Base-by-base conservation (phyloP, 2,329 filamentous ascomycete genomes). In the Penicillium expansum region DNA sequence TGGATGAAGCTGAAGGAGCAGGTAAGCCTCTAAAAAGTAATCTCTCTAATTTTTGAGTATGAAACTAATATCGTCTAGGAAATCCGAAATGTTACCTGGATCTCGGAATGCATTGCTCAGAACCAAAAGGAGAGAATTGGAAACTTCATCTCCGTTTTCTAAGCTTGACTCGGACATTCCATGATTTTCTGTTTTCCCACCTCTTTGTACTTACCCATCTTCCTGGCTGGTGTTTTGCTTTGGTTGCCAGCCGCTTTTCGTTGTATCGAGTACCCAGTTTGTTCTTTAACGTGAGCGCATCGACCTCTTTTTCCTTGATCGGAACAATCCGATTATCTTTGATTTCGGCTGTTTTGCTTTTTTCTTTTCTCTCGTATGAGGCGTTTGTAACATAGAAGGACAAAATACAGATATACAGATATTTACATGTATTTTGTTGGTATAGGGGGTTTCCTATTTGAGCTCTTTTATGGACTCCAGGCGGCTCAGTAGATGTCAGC, bases 71-170 rank as follows among this genome's bases (percentile, higher is more conserved):
- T 32, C 8, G 24, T 20, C 4, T 61, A 97, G 92, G 94, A 99
- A 89, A 97, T 97, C 69, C 90, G 94, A 64, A 99, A 99, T 78
- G 96, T 99, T 71, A 97, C 94, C 50, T 99, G 94, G 94, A 99
- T 99, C 76, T 89, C 94, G 22, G 94, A 99, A 78, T 99, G 94
- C 79, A 99, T 99, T 83, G 94, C 94, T 55, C 94, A 99, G 79
- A 97, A 96, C 81, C 94, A 99, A 79, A 99, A 99, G 81, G 94
- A 99, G 77, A 86, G 94, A 73, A 97, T 99, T 74, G 90, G 91
- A 68, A 99, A 97, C 79, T 99, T 96, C 78, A 99, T 99, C 75
- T 96, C 92, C 77, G 94, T 97, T 61, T 96, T 99, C 78, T 96
- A 78, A 83, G 50, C 58, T 52, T 38, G 18, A 22, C 38, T 16